Conservation (phyloP, 139 green algal species). For the Chlamydomonas incerta region DNA sequence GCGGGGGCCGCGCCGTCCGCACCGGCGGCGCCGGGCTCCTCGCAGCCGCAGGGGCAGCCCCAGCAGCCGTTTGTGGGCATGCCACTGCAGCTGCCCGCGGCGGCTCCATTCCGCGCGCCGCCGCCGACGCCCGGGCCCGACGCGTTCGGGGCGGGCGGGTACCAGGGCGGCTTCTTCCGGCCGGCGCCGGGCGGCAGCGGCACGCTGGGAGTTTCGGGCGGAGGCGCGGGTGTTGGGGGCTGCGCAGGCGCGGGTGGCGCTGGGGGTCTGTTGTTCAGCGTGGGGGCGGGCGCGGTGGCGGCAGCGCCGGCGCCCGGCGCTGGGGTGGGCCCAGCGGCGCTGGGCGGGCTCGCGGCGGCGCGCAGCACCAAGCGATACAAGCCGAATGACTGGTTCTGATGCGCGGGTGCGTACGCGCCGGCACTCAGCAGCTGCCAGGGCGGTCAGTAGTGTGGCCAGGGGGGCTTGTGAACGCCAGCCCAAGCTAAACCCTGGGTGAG, state of each 20-base stretch:
- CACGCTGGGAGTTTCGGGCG: neutral
- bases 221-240: neutral
- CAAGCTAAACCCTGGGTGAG: no score
- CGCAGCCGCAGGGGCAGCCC: neutral
- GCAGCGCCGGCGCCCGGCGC: neutral
- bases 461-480: no score
- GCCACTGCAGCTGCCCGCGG: neutral
- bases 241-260: neutral
- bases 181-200: no score
- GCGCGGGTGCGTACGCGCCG: no score
- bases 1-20: no score
- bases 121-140: neutral
- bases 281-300: neutral
- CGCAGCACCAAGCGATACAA: constrained; percentile 12
- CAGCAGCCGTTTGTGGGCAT: neutral
- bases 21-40: neutral
- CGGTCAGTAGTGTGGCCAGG: no score
- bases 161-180: no score
- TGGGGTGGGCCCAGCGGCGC: neutral
- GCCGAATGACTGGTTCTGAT: constrained; percentile 3
- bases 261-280: constrained; percentile 29
- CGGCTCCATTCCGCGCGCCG: constrained; percentile 8
- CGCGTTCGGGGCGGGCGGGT: neutral
- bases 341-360: neutral
- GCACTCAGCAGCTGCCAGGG: no score